A percentile compares a stretch with the other conserved stretches of the same genome.
phyloP scores from a whole-genome alignment of 495 filamentous ascomycete species.

The Paragyromitra xinjiangensis region DNA sequence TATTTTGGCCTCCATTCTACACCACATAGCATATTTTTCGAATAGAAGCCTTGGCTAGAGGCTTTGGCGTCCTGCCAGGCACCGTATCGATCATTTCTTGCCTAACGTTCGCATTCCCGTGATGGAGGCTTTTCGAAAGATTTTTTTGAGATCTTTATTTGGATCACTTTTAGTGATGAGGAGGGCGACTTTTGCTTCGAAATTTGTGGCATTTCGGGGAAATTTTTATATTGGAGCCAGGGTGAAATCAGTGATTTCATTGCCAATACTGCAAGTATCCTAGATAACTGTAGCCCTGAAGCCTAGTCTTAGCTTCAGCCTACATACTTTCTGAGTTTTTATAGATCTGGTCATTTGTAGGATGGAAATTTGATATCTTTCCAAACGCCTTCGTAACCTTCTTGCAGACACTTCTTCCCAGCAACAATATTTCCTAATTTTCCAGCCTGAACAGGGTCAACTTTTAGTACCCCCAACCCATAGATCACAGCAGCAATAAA shows the following conservation, averaged over 20 bases:
- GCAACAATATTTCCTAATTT: slow-evolving; percentile 34
- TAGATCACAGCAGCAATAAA: slow-evolving; percentile 48
- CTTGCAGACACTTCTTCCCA: slow-evolving; percentile 32
- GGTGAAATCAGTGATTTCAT: background rate
- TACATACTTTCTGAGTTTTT: background rate
- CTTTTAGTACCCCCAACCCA: slow-evolving; percentile 26
- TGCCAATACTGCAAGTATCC: no score
- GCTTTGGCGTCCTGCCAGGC: background rate
- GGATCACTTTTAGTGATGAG: background rate
- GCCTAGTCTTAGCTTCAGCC: no score
- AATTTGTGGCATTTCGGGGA: no score
- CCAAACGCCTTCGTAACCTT: slow-evolving; percentile 42
- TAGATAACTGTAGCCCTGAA: no score
- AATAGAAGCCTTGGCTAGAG: no score
- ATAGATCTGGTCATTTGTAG: no score
- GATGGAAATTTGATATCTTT: slow-evolving; percentile 10
- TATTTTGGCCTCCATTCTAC: background rate
- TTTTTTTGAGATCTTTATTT: background rate
- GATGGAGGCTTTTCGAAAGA: no score
- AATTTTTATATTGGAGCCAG: background rate
- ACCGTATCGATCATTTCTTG: background rate
- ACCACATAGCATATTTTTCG: no score
- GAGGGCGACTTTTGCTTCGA: no score
- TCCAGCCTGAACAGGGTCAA: slow-evolving; percentile 30
- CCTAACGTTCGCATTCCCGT: background rate